These are phyloP conservation scores for Plasmodium billcollinsi DNA, from an alignment of 169 alveolate species.

Conservation along the genomic window DNA sequence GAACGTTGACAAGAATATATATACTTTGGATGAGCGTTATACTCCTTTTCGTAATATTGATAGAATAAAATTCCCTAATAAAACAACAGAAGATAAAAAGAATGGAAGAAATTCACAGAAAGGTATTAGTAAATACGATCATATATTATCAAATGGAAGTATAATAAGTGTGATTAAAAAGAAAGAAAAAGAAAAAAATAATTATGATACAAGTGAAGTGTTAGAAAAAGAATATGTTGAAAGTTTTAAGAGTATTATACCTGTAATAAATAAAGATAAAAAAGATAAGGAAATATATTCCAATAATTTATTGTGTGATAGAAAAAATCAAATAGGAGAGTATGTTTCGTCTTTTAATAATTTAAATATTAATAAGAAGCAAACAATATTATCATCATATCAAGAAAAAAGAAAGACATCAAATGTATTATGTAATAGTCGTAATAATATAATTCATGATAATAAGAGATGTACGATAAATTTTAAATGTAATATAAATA, in stretches of 20 bases:
- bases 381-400: not conserved
- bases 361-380: not conserved
- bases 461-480: not conserved
- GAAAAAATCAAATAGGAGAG: not conserved
- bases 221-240: slow-evolving; percentile 50
- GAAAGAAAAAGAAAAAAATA: slow-evolving; percentile 27
- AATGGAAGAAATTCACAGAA: too few species aligned
- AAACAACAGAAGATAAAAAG: too few species aligned
- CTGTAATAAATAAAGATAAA: not conserved
- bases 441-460: not conserved
- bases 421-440: not conserved
- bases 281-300: not conserved
- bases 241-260: not conserved
- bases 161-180: too few species aligned
- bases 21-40: too few species aligned
- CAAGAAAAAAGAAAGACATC: not conserved
- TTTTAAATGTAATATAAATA: not conserved
- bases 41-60: too few species aligned
- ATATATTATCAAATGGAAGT: too few species aligned
- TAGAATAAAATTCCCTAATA: too few species aligned
- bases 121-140: too few species aligned
- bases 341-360: not conserved
- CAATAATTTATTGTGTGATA: not conserved
- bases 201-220: slow-evolving; percentile 67
- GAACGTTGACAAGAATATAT: too few species aligned